Base-by-base conservation (phyloP, 1,284 basidiomycete species). In the Trichosporon ovoides region DNA sequence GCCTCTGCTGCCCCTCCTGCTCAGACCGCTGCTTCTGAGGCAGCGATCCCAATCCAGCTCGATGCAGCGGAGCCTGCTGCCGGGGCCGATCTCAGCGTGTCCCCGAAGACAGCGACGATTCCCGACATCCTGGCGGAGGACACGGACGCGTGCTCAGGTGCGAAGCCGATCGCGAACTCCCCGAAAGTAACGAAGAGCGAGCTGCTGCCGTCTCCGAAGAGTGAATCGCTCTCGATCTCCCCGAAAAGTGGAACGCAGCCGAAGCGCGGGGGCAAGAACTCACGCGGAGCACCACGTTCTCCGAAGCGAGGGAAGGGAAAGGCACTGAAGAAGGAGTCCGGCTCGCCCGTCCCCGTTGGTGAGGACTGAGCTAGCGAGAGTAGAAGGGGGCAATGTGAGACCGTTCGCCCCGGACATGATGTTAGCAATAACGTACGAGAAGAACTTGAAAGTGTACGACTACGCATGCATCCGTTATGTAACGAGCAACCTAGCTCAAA, bases 201-300 rank as follows among this genome's bases (percentile, higher is more conserved):
- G 43, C 43, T 48, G 12, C 43, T 48, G 14, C 43, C 43, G 7
- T 48, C 43, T 22, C 43, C 43, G 43, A 48, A 48, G 43, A 48
- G 22, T 22, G 43, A 48, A 22, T 24, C 28, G 5, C 43, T 48
- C 14, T 48, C 43, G 9, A 28, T 48, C 22, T 48, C 43, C 16
- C 43, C 43, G 43, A 48, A 48, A 22, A 28, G 28, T 16, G 28
- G 22, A 2, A 7, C 37, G 5, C 22, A 22, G 24, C 43, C 43
- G 24, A 48, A 48, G 14, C 43, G 43, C 14, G 43, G 43, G 4
- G 43, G 43, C 2, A 48, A 48, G 43, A 16, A 24, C 9, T 22
- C 43, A 7, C 43, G 43, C 22, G 43, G 43, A 2, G 43, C 43
- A 14, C 43, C 43, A 3, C 43, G 43, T 22, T n/a, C 14, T 12